Percentiles rank a stretch among this genome's conserved stretches.
phyloP scores from a whole-genome alignment of 2,329 filamentous ascomycete species.

The Mycocentrospora acerina region DNA sequence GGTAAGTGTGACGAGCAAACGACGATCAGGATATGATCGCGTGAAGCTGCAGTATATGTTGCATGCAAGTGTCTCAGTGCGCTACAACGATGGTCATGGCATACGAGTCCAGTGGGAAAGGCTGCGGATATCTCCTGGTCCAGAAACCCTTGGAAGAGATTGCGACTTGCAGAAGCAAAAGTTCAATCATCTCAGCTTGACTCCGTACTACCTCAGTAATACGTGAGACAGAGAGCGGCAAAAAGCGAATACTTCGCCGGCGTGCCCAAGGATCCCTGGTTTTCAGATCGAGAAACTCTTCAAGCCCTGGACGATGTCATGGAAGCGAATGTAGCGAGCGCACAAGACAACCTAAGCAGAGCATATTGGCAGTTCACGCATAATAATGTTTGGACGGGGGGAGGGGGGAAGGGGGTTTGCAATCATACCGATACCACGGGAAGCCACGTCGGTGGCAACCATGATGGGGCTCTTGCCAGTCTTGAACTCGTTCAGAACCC shows the following conservation, averaged over 20 bases:
- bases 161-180: conserved; percentile 63
- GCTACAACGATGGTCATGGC: conserved; percentile 48
- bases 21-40: conserved; percentile 59
- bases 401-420: conserved; percentile 53
- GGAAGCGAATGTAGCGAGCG: conserved; percentile 70
- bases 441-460: conserved; percentile 99
- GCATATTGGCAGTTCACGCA: conserved; percentile 69
- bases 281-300: conserved; percentile 79
- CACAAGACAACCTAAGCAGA: conserved; percentile 90
- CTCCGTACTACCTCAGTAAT: conserved; percentile 66
- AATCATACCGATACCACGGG: conserved; percentile 99
- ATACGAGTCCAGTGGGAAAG: conserved; percentile 48
- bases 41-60: conserved; percentile 57
- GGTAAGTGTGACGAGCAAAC: conserved; percentile 46
- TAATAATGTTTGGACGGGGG: conserved; percentile 47
- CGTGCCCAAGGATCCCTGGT: conserved; percentile 85
- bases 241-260: conserved; percentile 70
- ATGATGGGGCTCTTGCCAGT: conserved; percentile 99
- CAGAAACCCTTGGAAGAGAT: conserved; percentile 68
- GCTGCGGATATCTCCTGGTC: conserved; percentile 62
- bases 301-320: conserved; percentile 89
- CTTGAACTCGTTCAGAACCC: conserved; percentile 99
- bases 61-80: conserved; percentile 60
- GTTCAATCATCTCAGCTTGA: conserved; percentile 79
- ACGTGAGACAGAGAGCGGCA: conserved; percentile 71